Evolutionary conservation across 2,329 filamentous ascomycete species (phyloP).

Genomic region (Colletotrichum australisinense): DNA sequence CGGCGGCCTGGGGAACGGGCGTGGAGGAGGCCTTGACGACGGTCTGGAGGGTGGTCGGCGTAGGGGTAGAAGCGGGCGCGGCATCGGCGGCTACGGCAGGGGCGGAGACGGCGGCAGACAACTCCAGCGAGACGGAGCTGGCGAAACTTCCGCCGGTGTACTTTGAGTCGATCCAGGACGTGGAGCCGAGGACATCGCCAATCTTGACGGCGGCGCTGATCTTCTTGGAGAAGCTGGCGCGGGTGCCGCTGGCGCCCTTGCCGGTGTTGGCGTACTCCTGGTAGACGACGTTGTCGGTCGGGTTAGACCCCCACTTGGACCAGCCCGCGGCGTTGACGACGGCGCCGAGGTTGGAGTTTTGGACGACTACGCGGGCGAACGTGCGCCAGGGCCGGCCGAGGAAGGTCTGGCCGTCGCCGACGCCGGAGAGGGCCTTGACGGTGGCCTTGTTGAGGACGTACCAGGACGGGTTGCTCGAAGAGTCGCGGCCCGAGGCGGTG

Average conservation of each 20-base stretch:
- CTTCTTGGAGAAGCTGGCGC: constrained; percentile 57
- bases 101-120: background rate
- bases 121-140: background rate
- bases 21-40: constrained; percentile 24
- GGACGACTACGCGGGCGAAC: constrained; percentile 60
- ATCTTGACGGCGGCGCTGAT: constrained; percentile 50
- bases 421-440: constrained; percentile 51
- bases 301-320: constrained; percentile 62
- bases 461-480: constrained; percentile 50
- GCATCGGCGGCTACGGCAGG: constrained; percentile 9
- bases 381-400: constrained; percentile 61
- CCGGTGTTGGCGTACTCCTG: constrained; percentile 71
- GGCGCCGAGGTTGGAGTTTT: constrained; percentile 59
- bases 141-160: constrained; percentile 34
- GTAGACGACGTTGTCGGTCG: constrained; percentile 64
- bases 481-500: constrained; percentile 55
- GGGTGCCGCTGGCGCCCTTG: constrained; percentile 61
- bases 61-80: background rate
- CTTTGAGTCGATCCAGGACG: constrained; percentile 40
- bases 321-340: constrained; percentile 73
- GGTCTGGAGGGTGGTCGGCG: constrained; percentile 9
- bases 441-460: constrained; percentile 59
- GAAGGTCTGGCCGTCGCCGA: constrained; percentile 54
- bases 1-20: constrained; percentile 1
- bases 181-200: constrained; percentile 41